These are phyloP conservation scores for Coemansia furcata DNA, from an alignment of 192 early-diverging fungal genomes.

Conservation along the genomic window DNA sequence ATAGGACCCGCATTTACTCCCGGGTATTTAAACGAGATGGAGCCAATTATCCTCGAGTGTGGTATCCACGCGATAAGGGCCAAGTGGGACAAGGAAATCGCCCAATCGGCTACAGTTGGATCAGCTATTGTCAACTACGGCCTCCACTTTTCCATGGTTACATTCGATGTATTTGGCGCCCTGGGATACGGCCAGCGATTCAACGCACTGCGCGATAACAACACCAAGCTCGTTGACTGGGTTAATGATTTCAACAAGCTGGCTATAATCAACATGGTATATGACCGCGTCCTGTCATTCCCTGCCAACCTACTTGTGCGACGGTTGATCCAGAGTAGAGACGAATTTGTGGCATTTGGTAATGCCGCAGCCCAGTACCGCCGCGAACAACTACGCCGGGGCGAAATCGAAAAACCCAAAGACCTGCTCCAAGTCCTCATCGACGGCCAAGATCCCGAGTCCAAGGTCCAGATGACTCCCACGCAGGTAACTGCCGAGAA, in stretches of 20 bases:
- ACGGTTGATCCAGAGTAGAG: slow-evolving; percentile 9
- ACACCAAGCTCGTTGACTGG: slow-evolving; percentile 20
- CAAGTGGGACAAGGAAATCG: slow-evolving; percentile 26
- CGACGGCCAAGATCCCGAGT: too few relatives aligned
- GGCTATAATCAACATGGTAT: background rate
- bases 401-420: background rate
- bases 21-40: slow-evolving; percentile 19
- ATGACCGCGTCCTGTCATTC: slow-evolving; percentile 1
- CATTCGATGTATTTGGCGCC: slow-evolving; percentile 29
- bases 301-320: slow-evolving; percentile 8
- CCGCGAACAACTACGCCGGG: slow-evolving; percentile 7
- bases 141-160: slow-evolving; percentile 17
- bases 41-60: background rate
- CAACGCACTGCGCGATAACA: slow-evolving; percentile 20
- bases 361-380: slow-evolving; percentile 8
- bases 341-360: slow-evolving; percentile 22
- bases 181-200: slow-evolving; percentile 41
- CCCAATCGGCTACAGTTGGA: background rate
- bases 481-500: too few relatives aligned
- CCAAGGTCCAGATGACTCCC: too few relatives aligned
- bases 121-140: slow-evolving; percentile 22
- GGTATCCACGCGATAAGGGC: slow-evolving; percentile 20
- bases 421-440: too few relatives aligned
- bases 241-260: slow-evolving; percentile 11
- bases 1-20: slow-evolving; percentile 29